Conservation (phyloP, 768 basidiomycete genomes). For the Phallus indusiatus region DNA sequence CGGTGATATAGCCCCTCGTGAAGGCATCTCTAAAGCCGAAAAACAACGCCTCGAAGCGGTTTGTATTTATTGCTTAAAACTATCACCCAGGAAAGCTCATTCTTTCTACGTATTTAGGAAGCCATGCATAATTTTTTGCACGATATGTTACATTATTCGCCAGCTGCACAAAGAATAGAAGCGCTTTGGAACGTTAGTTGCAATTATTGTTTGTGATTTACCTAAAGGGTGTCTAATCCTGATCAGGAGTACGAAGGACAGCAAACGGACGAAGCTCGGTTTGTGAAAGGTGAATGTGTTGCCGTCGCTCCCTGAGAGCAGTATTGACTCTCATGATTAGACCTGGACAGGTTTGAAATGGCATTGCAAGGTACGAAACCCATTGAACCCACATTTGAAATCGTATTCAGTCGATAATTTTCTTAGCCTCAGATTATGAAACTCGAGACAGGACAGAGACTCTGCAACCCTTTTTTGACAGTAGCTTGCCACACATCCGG, state of each 20-base stretch:
- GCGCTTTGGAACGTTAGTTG: slow-evolving; percentile 55
- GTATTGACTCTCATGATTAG: slow-evolving; percentile 26
- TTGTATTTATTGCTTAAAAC: neutral
- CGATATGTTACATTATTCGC: slow-evolving; percentile 76
- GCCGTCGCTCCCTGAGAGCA: neutral
- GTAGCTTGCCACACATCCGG: slow-evolving; percentile 59
- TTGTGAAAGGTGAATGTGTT: slow-evolving; percentile 61
- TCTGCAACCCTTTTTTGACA: slow-evolving; percentile 74
- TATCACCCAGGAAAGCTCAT: neutral
- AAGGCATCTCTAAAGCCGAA: slow-evolving; percentile 73
- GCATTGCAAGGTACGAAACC: slow-evolving; percentile 57
- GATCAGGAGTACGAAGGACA: slow-evolving; percentile 77
- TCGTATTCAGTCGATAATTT: neutral
- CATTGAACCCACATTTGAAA: neutral
- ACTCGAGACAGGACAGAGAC: slow-evolving; percentile 32
- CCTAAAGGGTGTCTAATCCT: neutral
- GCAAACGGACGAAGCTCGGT: slow-evolving; percentile 61
- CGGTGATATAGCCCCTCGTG: slow-evolving; percentile 87
- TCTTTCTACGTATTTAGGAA: slow-evolving; percentile 46
- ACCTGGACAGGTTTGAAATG: slow-evolving; percentile 84
- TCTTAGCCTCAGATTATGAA: slow-evolving; percentile 66
- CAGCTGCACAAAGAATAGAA: slow-evolving; percentile 58
- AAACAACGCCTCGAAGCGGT: slow-evolving; percentile 73
- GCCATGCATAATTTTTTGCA: slow-evolving; percentile 87
- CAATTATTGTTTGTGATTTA: slow-evolving; percentile 10